phyloP scores from a whole-genome alignment of 805 yeast genomes.

The Sporopachydermia quercuum region DNA sequence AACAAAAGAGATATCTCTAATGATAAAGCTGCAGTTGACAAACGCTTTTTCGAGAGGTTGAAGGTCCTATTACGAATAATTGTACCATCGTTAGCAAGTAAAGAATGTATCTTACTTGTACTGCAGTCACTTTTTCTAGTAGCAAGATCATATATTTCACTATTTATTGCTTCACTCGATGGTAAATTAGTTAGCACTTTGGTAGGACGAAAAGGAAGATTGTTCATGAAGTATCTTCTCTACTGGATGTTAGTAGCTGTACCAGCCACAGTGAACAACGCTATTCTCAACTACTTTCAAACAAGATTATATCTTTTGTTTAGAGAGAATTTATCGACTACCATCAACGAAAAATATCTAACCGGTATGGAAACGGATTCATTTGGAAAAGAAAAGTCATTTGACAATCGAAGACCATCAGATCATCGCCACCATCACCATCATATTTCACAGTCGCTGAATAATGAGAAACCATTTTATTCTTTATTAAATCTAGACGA shows the following conservation, averaged over 20 bases:
- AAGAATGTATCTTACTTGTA: conserved; percentile 22
- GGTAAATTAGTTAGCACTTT: conserved; percentile 74
- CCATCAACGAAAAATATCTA: conserved; percentile 54
- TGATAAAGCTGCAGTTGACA: conserved; percentile 11
- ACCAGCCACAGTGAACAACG: conserved; percentile 74
- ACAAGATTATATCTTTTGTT: conserved; percentile 26
- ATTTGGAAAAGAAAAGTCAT: conserved; percentile 25
- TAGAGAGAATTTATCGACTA: conserved; percentile 48
- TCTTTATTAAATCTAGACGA: conserved; percentile 48
- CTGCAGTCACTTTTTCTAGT: conserved; percentile 48
- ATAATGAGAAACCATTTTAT: conserved; percentile 26
- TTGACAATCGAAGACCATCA: neutral
- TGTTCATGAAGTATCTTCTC: conserved; percentile 45
- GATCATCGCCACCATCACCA: neutral
- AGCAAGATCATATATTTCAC: conserved; percentile 54
- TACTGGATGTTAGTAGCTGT: conserved; percentile 77
- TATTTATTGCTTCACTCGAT: conserved; percentile 75
- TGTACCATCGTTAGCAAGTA: conserved; percentile 15
- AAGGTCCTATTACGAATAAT: conserved; percentile 17
- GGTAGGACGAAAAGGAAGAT: conserved; percentile 51
- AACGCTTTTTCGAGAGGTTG: conserved; percentile 15
- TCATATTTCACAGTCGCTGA: neutral
- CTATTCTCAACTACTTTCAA: conserved; percentile 24
- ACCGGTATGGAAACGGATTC: conserved; percentile 48
- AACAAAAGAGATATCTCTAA: no score